phyloP scores from a whole-genome alignment of 108 stramenopile genomes.

The Cyclotella kingstonii region DNA sequence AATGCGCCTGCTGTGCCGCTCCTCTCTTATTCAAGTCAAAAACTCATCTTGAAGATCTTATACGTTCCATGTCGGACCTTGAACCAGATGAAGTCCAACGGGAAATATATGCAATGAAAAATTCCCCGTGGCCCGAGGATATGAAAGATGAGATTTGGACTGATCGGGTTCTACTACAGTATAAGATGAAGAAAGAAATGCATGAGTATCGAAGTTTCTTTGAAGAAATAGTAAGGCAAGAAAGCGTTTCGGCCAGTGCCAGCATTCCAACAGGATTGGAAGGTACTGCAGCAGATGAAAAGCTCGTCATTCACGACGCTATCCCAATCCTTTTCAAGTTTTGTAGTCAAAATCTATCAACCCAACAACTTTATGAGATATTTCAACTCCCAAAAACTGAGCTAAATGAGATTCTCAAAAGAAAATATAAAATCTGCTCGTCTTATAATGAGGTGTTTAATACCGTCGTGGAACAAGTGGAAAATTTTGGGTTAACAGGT shows the following conservation, averaged over 20 bases:
- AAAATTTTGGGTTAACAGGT: slow-evolving; percentile 69
- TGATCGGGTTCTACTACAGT: slow-evolving; percentile 75
- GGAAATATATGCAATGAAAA: slow-evolving; percentile 61
- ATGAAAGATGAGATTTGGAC: slow-evolving; percentile 85
- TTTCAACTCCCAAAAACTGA: slow-evolving; percentile 76
- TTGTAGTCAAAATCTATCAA: slow-evolving; percentile 23
- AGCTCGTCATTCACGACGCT: slow-evolving; percentile 8
- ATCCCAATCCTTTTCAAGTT: slow-evolving; percentile 45
- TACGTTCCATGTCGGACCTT: slow-evolving; percentile 75
- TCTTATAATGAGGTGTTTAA: slow-evolving; percentile 74
- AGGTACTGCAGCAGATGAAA: slow-evolving; percentile 14
- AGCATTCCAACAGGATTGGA: neutral
- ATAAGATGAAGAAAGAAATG: slow-evolving; percentile 80
- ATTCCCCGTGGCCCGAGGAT: slow-evolving; percentile 72
- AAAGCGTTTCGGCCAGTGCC: neutral
- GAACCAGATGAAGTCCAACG: slow-evolving; percentile 74
- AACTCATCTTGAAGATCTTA: slow-evolving; percentile 59
- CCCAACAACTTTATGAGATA: slow-evolving; percentile 26
- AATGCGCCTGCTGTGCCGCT: slow-evolving; percentile 74
- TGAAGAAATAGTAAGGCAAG: slow-evolving; percentile 15
- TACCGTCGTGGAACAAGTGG: slow-evolving; percentile 77
- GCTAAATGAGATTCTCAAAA: slow-evolving; percentile 56
- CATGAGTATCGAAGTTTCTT: slow-evolving; percentile 55
- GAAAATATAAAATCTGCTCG: slow-evolving; percentile 65
- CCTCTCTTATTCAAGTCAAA: slow-evolving; percentile 58